phyloP scores from a whole-genome alignment of 306 rosid species.

The Luffa aegyptiaca region DNA sequence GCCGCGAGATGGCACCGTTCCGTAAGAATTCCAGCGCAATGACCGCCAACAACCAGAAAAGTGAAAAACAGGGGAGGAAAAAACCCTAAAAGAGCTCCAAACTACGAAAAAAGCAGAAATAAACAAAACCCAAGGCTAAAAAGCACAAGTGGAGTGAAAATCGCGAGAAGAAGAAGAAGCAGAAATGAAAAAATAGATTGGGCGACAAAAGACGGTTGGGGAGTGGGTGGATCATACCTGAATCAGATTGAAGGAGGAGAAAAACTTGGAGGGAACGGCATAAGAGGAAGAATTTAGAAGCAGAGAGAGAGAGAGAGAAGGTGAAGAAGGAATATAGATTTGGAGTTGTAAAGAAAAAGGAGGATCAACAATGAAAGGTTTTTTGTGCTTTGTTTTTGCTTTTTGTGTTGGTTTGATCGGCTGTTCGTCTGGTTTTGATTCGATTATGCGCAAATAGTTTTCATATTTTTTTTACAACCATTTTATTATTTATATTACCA shows the following conservation, averaged over 20 bases:
- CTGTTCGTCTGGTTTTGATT: background rate
- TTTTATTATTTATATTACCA: background rate
- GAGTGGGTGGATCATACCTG: slow-evolving; percentile 1
- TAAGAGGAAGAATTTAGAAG: background rate
- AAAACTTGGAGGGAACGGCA: background rate
- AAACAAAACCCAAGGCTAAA: background rate
- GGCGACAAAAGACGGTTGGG: background rate
- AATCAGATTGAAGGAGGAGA: background rate
- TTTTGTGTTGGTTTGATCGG: background rate
- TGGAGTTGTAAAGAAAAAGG: background rate
- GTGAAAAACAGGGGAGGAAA: background rate
- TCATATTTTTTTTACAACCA: background rate
- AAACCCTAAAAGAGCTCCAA: background rate
- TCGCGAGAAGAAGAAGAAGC: background rate
- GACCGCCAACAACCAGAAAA: background rate
- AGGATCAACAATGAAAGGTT: background rate
- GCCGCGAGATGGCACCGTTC: background rate
- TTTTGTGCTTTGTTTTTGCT: background rate
- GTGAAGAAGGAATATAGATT: background rate
- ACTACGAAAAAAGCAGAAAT: background rate
- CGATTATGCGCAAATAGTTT: background rate
- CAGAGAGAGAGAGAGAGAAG: background rate
- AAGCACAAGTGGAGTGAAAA: background rate
- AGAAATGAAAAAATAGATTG: background rate
- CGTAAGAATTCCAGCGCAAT: background rate